Evolutionary conservation across 2,329 filamentous ascomycete species (phyloP).

Genomic region (Ophiosphaerella korrae): DNA sequence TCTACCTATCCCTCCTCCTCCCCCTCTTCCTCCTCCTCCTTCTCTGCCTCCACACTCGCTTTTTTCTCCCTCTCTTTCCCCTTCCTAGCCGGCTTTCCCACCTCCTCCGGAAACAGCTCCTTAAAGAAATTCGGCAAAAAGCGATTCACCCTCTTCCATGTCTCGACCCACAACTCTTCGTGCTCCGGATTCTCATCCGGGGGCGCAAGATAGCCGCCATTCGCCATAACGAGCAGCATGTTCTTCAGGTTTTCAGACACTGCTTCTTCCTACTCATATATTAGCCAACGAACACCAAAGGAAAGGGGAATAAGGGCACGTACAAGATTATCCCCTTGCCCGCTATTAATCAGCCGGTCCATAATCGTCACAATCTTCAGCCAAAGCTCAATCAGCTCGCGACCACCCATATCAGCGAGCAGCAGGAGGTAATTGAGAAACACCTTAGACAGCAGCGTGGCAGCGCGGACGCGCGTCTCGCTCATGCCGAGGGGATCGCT

Average conservation of each 20-base stretch:
- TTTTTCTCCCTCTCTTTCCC: conserved; percentile 20
- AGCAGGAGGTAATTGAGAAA: conserved; percentile 92
- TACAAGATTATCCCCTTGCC: conserved; percentile 86
- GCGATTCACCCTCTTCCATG: conserved; percentile 62
- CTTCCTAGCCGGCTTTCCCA: conserved; percentile 33
- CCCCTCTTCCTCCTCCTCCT: conserved; percentile 8
- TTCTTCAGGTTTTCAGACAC: conserved; percentile 96
- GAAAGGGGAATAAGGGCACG: conserved; percentile 44
- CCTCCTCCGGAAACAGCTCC: conserved; percentile 62
- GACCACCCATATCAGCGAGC: conserved; percentile 81
- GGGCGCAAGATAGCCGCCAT: conserved; percentile 79
- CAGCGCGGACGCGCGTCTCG: conserved; percentile 89
- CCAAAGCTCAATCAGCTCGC: conserved; percentile 91
- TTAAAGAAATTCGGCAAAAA: conserved; percentile 65
- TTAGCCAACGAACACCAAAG: conserved; percentile 3
- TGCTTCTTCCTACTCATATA: conserved; percentile 75
- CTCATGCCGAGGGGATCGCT: conserved; percentile 92
- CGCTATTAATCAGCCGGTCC: conserved; percentile 94
- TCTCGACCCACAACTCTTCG: conserved; percentile 65
- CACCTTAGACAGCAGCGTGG: conserved; percentile 90
- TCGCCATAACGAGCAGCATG: conserved; percentile 92
- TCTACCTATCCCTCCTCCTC: conserved; percentile 2
- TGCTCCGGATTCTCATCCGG: conserved; percentile 61
- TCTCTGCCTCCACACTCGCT: conserved; percentile 17
- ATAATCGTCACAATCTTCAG: conserved; percentile 89